Conservation (phyloP, 2,329 filamentous ascomycete genomes). For the Penicillium palitans region DNA sequence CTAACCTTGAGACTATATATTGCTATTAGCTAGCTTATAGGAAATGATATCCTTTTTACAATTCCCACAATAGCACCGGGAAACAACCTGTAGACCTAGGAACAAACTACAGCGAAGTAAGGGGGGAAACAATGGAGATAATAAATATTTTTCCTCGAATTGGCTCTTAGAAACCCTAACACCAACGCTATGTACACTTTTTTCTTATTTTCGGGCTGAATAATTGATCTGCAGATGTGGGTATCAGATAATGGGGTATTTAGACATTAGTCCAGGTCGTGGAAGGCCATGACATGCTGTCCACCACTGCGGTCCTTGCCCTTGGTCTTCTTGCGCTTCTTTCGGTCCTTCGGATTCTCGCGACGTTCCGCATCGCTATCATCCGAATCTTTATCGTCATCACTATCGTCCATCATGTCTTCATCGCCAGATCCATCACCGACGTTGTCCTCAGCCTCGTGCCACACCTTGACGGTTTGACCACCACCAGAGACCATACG, state of each 20-base stretch:
- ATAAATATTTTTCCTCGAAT: constrained; percentile 3
- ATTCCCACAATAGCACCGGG: no score
- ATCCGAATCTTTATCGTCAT: constrained; percentile 44
- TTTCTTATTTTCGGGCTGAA: constrained; percentile 2
- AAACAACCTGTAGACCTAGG: neutral
- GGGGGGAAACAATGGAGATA: constrained; percentile 1
- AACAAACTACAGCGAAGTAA: neutral
- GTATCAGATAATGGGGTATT: constrained; percentile 23
- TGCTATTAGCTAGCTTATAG: no score
- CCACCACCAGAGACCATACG: constrained; percentile 90
- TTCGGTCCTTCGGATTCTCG: constrained; percentile 47
- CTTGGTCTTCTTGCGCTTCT: constrained; percentile 49
- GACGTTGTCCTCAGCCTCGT: constrained; percentile 62
- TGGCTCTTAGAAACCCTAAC: constrained; percentile 4
- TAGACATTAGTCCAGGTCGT: constrained; percentile 42
- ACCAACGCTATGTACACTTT: constrained; percentile 13
- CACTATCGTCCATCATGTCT: constrained; percentile 46
- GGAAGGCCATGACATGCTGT: constrained; percentile 46
- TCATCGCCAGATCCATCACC: constrained; percentile 47
- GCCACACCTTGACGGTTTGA: constrained; percentile 84
- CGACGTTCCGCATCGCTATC: constrained; percentile 51
- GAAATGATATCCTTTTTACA: no score
- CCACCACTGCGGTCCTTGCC: constrained; percentile 43
- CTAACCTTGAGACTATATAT: no score
- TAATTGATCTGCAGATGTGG: constrained; percentile 18